Percentiles rank a stretch among this genome's conserved stretches.
Evolutionary conservation across 495 filamentous ascomycete species (phyloP).

Genomic region (Penicillium samsonianum): DNA sequence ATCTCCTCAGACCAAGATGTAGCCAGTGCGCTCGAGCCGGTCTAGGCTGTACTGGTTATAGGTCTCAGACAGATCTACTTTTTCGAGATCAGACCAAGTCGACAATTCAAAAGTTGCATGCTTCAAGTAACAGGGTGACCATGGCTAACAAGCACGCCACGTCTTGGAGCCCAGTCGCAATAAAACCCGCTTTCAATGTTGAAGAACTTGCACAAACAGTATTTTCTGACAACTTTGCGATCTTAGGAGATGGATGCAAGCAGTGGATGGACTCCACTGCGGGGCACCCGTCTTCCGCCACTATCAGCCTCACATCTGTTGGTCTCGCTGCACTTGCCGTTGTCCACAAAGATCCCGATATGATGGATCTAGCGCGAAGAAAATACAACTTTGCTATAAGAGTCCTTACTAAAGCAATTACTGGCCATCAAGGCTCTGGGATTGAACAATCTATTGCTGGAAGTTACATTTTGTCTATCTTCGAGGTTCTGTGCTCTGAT

Average conservation of each 20-base stretch:
- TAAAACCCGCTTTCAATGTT: neutral
- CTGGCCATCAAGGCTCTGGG: neutral
- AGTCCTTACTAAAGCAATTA: neutral
- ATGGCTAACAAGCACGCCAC: neutral
- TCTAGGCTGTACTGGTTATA: neutral
- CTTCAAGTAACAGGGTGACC: neutral
- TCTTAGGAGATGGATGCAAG: neutral
- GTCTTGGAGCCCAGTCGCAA: neutral
- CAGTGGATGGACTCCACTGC: neutral
- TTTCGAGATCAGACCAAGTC: slow-evolving; percentile 9
- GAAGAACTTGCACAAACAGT: slow-evolving; percentile 1
- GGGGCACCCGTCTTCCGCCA: neutral
- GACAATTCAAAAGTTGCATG: neutral
- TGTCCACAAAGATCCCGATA: slow-evolving; percentile 1
- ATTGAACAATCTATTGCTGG: neutral
- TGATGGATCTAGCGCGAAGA: slow-evolving; percentile 3
- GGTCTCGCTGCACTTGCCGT: slow-evolving; percentile 1
- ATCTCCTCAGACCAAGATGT: neutral
- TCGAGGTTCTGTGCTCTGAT: neutral
- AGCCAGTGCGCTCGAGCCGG: slow-evolving; percentile 7
- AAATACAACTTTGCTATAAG: neutral
- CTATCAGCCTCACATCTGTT: neutral
- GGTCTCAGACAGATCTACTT: neutral
- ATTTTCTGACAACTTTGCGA: neutral
- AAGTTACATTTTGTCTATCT: neutral